These are phyloP conservation scores for Cucumis hystrix DNA, from an alignment of 306 rosid genomes.

Conservation along the genomic window DNA sequence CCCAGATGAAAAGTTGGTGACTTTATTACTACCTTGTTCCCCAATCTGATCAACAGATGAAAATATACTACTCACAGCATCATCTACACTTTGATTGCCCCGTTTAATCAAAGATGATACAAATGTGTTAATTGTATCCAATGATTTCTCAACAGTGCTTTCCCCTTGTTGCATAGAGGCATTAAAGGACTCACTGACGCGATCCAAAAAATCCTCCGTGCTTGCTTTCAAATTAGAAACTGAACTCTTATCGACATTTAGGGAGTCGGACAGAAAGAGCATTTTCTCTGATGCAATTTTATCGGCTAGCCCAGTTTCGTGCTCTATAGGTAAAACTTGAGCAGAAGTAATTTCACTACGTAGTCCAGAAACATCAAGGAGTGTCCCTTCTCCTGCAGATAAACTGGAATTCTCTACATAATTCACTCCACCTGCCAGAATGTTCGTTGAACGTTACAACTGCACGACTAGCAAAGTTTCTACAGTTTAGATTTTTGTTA, in stretches of 20 bases:
- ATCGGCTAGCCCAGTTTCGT: slow-evolving; percentile 24
- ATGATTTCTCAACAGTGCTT: slow-evolving; percentile 32
- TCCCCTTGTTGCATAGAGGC: slow-evolving; percentile 44
- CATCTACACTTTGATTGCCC: slow-evolving; percentile 43
- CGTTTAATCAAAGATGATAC: slow-evolving; percentile 31
- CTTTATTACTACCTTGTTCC: slow-evolving; percentile 36
- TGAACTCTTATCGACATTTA: slow-evolving; percentile 22
- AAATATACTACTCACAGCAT: slow-evolving; percentile 30
- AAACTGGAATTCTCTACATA: slow-evolving; percentile 21
- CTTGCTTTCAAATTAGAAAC: slow-evolving; percentile 34
- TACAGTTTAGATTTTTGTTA: slow-evolving; percentile 11
- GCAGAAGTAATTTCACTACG: slow-evolving; percentile 21
- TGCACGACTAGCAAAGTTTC: slow-evolving; percentile 22
- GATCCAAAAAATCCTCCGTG: slow-evolving; percentile 26
- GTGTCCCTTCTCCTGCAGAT: slow-evolving; percentile 23
- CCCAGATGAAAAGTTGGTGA: slow-evolving; percentile 44
- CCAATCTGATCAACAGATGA: slow-evolving; percentile 54
- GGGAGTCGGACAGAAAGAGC: slow-evolving; percentile 15
- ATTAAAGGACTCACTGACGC: slow-evolving; percentile 31
- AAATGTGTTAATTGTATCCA: slow-evolving; percentile 39
- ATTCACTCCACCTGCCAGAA: slow-evolving; percentile 31
- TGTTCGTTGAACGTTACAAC: slow-evolving; percentile 9
- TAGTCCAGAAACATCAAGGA: slow-evolving; percentile 22
- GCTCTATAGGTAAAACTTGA: slow-evolving; percentile 21
- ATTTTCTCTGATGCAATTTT: slow-evolving; percentile 23